Evolutionary conservation across 768 basidiomycete species (phyloP).

Genomic region (Boletus subparvulus): DNA sequence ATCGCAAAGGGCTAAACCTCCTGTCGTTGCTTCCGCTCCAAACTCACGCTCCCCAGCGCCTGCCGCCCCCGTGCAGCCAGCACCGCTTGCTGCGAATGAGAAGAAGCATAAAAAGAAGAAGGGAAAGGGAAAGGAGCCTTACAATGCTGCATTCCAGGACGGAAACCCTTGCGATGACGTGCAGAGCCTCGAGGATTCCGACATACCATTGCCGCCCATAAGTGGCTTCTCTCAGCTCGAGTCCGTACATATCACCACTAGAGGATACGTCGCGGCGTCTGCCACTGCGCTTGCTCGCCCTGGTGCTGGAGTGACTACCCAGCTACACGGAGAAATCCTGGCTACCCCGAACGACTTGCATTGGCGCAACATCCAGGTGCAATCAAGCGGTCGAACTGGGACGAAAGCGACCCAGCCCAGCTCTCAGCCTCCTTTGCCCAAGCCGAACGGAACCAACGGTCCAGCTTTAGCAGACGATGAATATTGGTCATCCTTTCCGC

Average conservation of each 20-base stretch:
- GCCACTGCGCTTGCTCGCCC: slow-evolving; percentile 33
- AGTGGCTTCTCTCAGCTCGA: slow-evolving; percentile 47
- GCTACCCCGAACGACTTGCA: slow-evolving; percentile 63
- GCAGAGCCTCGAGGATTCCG: slow-evolving; percentile 23
- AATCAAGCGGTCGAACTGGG: slow-evolving; percentile 27
- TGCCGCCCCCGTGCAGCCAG: slow-evolving; percentile 7
- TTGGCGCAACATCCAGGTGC: slow-evolving; percentile 39
- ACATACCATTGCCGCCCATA: slow-evolving; percentile 16
- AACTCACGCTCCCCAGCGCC: slow-evolving; percentile 8
- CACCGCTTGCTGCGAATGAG: slow-evolving; percentile 7
- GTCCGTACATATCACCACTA: slow-evolving; percentile 48
- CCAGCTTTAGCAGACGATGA: slow-evolving; percentile 49
- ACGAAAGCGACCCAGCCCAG: slow-evolving; percentile 20
- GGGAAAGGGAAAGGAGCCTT: slow-evolving; percentile 37
- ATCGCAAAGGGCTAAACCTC: slow-evolving; percentile 28
- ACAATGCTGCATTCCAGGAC: slow-evolving; percentile 3
- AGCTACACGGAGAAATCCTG: slow-evolving; percentile 58
- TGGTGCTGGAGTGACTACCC: slow-evolving; percentile 32
- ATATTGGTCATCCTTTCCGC: slow-evolving; percentile 69
- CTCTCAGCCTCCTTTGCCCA: slow-evolving; percentile 22
- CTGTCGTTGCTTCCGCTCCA: slow-evolving; percentile 1
- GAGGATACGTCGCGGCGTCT: slow-evolving; percentile 42
- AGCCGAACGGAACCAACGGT: slow-evolving; percentile 22
- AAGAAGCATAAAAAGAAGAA: slow-evolving; percentile 51
- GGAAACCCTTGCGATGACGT: slow-evolving; percentile 26